These are phyloP conservation scores for Trametes sanguinea DNA, from an alignment of 768 basidiomycete species.

Conservation along the genomic window DNA sequence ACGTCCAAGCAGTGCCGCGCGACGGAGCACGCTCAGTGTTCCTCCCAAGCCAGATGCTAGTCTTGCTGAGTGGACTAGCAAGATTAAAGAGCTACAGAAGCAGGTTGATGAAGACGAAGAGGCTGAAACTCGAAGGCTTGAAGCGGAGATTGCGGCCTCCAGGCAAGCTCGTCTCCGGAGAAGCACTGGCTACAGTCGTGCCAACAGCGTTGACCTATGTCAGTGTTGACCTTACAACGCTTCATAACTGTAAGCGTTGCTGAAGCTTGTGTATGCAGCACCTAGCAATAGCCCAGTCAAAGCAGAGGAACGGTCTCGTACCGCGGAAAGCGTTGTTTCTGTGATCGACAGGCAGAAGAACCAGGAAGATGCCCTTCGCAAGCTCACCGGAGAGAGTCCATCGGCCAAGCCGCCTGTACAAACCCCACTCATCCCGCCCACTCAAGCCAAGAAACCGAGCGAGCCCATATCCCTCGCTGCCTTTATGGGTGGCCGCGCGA, in stretches of 20 bases:
- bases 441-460: conserved; percentile 21
- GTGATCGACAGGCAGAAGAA: conserved; percentile 41
- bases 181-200: conserved; percentile 42
- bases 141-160: conserved; percentile 53
- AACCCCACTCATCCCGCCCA: conserved; percentile 3
- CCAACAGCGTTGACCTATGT: conserved; percentile 48
- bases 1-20: conserved; percentile 21
- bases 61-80: conserved; percentile 80
- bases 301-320: conserved; percentile 22
- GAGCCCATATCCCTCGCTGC: conserved; percentile 73
- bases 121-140: conserved; percentile 68
- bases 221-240: conserved; percentile 30
- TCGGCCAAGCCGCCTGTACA: neutral
- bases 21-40: conserved; percentile 28
- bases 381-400: conserved; percentile 41
- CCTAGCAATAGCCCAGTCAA: conserved; percentile 26
- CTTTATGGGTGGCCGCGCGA: conserved; percentile 79
- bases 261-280: no score
- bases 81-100: conserved; percentile 76
- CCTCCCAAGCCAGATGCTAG: conserved; percentile 56
- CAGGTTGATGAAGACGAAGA: conserved; percentile 84
- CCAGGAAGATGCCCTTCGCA: conserved; percentile 49
- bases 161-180: conserved; percentile 48
- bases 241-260: no score
- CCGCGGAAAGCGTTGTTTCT: conserved; percentile 28